Evolutionary conservation across 2,329 filamentous ascomycete genomes (phyloP).

Genomic region (Pezicula neosporulosa): DNA sequence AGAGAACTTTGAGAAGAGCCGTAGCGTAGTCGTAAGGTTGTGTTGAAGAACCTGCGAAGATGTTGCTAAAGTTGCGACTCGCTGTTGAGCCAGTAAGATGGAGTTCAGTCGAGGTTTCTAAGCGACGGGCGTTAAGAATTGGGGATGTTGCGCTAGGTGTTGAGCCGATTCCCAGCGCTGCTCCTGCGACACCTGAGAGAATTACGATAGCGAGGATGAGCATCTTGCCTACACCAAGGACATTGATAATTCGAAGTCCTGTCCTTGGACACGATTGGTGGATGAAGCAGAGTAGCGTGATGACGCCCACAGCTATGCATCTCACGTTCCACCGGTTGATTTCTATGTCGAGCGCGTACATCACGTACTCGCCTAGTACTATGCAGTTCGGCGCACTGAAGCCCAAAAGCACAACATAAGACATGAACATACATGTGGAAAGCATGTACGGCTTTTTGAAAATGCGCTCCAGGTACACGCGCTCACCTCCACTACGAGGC

Average conservation of each 20-base stretch:
- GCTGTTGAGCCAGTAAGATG: slow-evolving; percentile 22
- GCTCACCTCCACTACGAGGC: slow-evolving; percentile 45
- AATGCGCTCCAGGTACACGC: slow-evolving; percentile 51
- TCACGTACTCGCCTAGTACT: slow-evolving; percentile 47
- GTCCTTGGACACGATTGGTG: slow-evolving; percentile 43
- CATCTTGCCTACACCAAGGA: slow-evolving; percentile 46
- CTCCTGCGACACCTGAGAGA: slow-evolving; percentile 37
- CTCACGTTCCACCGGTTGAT: slow-evolving; percentile 46
- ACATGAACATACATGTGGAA: slow-evolving; percentile 49
- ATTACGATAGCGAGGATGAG: slow-evolving; percentile 44
- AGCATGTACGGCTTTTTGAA: slow-evolving; percentile 47
- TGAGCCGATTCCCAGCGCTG: slow-evolving; percentile 29
- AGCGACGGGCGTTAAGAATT: slow-evolving; percentile 13
- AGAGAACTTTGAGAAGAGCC: slow-evolving; percentile 52
- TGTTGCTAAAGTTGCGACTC: slow-evolving; percentile 35
- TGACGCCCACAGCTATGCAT: slow-evolving; percentile 41
- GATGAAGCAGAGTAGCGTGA: slow-evolving; percentile 42
- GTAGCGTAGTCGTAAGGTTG: slow-evolving; percentile 43
- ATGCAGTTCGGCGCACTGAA: slow-evolving; percentile 50
- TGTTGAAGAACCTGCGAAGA: slow-evolving; percentile 36
- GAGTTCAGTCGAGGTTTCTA: slow-evolving; percentile 17
- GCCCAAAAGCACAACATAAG: slow-evolving; percentile 45
- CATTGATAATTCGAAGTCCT: slow-evolving; percentile 44
- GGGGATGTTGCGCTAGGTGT: slow-evolving; percentile 5
- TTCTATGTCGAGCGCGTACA: slow-evolving; percentile 39